Evolutionary conservation across 2,329 filamentous ascomycete species (phyloP).

Genomic region (Ophiostoma angusticollis): DNA sequence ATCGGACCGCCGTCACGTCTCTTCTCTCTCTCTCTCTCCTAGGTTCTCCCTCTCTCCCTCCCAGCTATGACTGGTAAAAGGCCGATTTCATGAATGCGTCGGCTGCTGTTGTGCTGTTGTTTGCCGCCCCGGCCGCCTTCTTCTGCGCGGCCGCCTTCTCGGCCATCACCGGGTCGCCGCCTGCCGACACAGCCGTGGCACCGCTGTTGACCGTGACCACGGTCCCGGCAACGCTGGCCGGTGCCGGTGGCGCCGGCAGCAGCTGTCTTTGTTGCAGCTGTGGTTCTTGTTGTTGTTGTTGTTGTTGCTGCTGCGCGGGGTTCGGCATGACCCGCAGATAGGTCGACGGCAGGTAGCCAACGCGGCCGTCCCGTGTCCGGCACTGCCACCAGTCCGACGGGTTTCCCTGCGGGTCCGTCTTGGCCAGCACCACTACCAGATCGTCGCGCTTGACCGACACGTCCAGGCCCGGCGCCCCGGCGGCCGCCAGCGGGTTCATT

Average conservation of each 20-base stretch:
- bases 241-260: constrained; percentile 14
- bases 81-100: constrained; percentile 46
- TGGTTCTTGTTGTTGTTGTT: constrained; percentile 1
- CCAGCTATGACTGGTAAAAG: constrained; percentile 36
- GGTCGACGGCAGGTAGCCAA: constrained; percentile 83
- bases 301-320: constrained; percentile 21
- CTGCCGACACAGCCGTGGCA: constrained; percentile 24
- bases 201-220: constrained; percentile 34
- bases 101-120: too few species aligned
- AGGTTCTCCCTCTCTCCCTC: background rate
- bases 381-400: constrained; percentile 97
- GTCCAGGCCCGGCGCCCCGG: constrained; percentile 59
- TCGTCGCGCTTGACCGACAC: constrained; percentile 90
- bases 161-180: constrained; percentile 11
- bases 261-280: constrained; percentile 3
- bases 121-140: constrained; percentile 25
- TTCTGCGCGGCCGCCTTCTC: constrained; percentile 13
- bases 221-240: constrained; percentile 32
- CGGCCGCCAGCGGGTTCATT: constrained; percentile 18
- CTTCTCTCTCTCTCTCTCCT: background rate
- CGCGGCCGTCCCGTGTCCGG: constrained; percentile 72
- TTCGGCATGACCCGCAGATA: constrained; percentile 67
- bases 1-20: too few species aligned
- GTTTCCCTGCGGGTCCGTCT: constrained; percentile 83
- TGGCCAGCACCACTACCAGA: constrained; percentile 83